phyloP scores from a whole-genome alignment of 225 moss, liverwort and hornwort genomes.

The Asterella californica region DNA sequence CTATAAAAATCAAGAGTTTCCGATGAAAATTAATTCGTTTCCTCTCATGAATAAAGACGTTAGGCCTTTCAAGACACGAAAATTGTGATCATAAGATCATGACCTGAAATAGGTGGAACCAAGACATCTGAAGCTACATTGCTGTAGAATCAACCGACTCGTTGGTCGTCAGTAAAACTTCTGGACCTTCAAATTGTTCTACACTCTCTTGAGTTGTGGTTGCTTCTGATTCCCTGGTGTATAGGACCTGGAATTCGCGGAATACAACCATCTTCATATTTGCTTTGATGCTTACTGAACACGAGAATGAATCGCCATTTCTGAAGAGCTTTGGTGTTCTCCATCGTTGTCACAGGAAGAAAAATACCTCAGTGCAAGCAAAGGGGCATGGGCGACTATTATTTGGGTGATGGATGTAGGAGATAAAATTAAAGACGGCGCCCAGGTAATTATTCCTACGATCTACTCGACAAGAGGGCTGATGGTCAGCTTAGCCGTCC shows the following conservation, averaged over 20 bases:
- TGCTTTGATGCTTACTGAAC: background rate
- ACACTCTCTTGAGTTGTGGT: background rate
- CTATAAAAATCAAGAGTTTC: too few species aligned
- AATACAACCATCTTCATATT: background rate
- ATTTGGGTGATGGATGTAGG: background rate
- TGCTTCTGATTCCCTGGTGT: background rate
- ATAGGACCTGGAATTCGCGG: background rate
- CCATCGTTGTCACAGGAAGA: background rate
- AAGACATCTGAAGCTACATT: background rate
- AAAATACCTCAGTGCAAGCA: background rate
- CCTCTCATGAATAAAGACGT: too few species aligned
- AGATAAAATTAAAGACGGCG: background rate
- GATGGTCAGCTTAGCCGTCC: constrained; percentile 39
- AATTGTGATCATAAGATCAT: too few species aligned
- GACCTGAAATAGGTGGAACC: background rate
- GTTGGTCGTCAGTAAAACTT: background rate
- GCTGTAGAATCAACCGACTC: background rate
- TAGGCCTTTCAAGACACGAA: too few species aligned
- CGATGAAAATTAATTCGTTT: too few species aligned
- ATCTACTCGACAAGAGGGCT: constrained; percentile 18
- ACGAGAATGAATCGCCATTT: background rate
- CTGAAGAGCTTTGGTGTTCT: background rate
- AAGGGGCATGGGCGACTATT: background rate
- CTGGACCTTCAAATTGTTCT: background rate
- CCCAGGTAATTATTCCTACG: background rate